These are phyloP conservation scores for Rhizopogon sp. DNA, from an alignment of 768 basidiomycete species.

Conservation along the genomic window DNA sequence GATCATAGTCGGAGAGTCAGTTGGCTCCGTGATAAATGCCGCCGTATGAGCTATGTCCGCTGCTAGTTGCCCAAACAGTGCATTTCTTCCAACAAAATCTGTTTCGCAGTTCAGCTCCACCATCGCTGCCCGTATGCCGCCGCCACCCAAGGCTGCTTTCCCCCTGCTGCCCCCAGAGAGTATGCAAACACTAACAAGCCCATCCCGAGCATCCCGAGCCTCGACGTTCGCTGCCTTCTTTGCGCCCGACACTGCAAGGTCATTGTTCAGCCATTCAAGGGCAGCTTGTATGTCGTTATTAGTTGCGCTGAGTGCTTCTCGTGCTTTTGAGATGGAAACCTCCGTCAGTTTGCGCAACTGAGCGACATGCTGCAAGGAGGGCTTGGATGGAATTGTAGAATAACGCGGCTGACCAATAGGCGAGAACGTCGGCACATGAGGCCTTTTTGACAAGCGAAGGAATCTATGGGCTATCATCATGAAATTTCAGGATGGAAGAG, in stretches of 20 bases:
- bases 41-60: slow-evolving; percentile 80
- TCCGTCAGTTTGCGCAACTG: slow-evolving; percentile 78
- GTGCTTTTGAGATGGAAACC: slow-evolving; percentile 83
- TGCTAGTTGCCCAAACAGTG: slow-evolving; percentile 73
- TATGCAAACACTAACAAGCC: slow-evolving; percentile 72
- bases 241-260: slow-evolving; percentile 65
- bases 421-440: not conserved
- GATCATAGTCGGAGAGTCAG: slow-evolving; percentile 32
- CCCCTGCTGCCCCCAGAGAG: slow-evolving; percentile 57
- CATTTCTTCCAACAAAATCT: slow-evolving; percentile 89
- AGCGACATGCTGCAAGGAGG: slow-evolving; percentile 74
- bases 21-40: slow-evolving; percentile 62
- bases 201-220: slow-evolving; percentile 69
- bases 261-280: slow-evolving; percentile 75
- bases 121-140: slow-evolving; percentile 72
- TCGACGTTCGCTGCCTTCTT: slow-evolving; percentile 82
- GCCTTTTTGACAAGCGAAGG: slow-evolving; percentile 3
- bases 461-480: slow-evolving; percentile 12
- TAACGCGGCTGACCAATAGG: slow-evolving; percentile 27
- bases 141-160: slow-evolving; percentile 27
- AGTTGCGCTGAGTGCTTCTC: slow-evolving; percentile 74
- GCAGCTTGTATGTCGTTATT: slow-evolving; percentile 73
- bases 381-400: slow-evolving; percentile 49
- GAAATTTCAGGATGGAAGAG: not conserved
- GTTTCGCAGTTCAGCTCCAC: slow-evolving; percentile 95